Evolutionary conservation across 2,329 filamentous ascomycete genomes (phyloP).

Genomic region (Alternaria conjuncta): DNA sequence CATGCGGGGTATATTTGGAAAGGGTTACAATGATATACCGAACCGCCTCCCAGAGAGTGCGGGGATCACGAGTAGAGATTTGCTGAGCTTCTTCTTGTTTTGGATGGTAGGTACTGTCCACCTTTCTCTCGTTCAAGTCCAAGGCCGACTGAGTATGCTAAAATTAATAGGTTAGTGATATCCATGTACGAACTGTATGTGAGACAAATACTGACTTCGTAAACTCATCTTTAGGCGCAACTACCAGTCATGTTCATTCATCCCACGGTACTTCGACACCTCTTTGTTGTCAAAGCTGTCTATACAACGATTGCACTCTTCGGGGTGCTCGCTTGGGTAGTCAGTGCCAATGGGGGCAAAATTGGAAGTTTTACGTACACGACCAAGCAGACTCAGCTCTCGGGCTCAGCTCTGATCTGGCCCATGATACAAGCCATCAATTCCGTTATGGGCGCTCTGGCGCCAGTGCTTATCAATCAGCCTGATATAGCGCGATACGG

Average conservation of each 20-base stretch:
- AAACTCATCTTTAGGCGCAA: constrained; percentile 16
- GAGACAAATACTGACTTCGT: neutral
- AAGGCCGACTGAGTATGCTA: neutral
- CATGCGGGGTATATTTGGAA: constrained; percentile 27
- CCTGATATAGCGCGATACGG: constrained; percentile 32
- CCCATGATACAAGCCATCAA: constrained; percentile 29
- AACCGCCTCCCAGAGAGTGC: constrained; percentile 54
- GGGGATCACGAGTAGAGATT: constrained; percentile 44
- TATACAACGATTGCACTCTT: constrained; percentile 21
- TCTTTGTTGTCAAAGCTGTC: constrained; percentile 28
- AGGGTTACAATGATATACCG: constrained; percentile 41
- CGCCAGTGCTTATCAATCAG: constrained; percentile 28
- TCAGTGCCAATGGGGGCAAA: constrained; percentile 30
- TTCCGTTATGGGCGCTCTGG: constrained; percentile 27
- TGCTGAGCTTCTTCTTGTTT: constrained; percentile 28
- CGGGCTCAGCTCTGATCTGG: constrained; percentile 25
- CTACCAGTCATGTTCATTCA: constrained; percentile 38
- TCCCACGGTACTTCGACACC: constrained; percentile 27
- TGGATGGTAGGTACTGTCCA: constrained; percentile 19
- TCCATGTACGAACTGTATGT: neutral
- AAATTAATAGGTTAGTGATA: neutral
- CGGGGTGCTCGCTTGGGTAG: constrained; percentile 25
- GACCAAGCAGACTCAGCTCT: constrained; percentile 20
- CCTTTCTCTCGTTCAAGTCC: neutral
- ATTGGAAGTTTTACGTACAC: constrained; percentile 28